Base-by-base conservation (phyloP, 768 basidiomycete species). In the Boletus reticuloceps region DNA sequence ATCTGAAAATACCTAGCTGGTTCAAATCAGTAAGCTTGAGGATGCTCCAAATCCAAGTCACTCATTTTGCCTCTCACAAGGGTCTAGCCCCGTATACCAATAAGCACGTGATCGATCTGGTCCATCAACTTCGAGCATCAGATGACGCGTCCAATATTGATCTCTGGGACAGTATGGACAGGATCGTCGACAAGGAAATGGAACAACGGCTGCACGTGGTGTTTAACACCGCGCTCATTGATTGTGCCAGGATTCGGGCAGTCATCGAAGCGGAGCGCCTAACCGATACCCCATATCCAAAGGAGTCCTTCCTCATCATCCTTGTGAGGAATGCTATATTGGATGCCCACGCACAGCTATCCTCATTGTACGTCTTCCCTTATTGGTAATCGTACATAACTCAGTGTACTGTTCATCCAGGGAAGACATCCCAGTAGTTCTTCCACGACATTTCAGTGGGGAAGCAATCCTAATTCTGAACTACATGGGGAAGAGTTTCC, bases 391-490 rank as follows among this genome's bases (percentile, higher is more conserved):
- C 2, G 3, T 16, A 14, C 8, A 8, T 3, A 4, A 47, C 29
- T 34, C 22, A 4, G 38, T 19, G 17, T n/a, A 4, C n/a, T 39
- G 17, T n/a, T 19, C 38, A 6, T 39, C n/a, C 14, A 39, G 57
- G 17, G 54, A 58, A 11, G 49, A 56, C 1, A 11, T 51, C 10
- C 49, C 56, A 1, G 56, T 58, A 12, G 38, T 17, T 31, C 12
- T 58, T 36, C 56, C 56, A 12, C 53, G 53, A 8, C 56, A 58
- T 42, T 31, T 47, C 39, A 50, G 53, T 13, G 56, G 56, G 9
- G 48, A 55, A 20, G 7, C 39, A 0, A 34, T 50, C 8, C 57
- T 34, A 6, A 50, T 58, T 43, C 45, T 58, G 34, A 43, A 47
- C 1, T 55, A 46, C 22, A 41, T 55, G 27, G 22, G 7, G 5